phyloP scores from a whole-genome alignment of 2,329 filamentous ascomycete species.

The Parasarocladium wereldwijsianum region DNA sequence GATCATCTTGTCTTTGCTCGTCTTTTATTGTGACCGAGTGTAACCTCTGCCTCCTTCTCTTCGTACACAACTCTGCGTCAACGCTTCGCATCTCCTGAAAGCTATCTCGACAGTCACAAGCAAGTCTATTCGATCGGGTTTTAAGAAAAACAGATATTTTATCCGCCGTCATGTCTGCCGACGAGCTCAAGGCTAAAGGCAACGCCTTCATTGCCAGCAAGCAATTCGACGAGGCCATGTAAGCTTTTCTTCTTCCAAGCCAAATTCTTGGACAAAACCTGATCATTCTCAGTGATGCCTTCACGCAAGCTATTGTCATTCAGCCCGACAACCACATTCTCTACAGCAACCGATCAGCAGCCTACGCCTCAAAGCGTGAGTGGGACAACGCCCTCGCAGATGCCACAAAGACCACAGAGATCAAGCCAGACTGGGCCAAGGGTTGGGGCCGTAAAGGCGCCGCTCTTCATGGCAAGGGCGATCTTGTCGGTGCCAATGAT shows the following conservation, averaged over 20 bases:
- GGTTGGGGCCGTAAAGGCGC: slow-evolving; percentile 90
- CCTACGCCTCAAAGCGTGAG: slow-evolving; percentile 77
- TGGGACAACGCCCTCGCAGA: slow-evolving; percentile 76
- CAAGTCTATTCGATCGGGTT: background rate
- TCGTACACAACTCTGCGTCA: background rate
- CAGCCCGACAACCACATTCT: slow-evolving; percentile 89
- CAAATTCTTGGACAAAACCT: slow-evolving; percentile 5
- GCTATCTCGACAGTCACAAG: background rate
- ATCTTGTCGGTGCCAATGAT: slow-evolving; percentile 72
- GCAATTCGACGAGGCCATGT: slow-evolving; percentile 94
- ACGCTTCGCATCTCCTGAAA: background rate
- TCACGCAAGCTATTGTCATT: slow-evolving; percentile 80
- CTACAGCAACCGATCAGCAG: slow-evolving; percentile 89
- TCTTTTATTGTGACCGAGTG: too few species aligned
- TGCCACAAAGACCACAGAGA: slow-evolving; percentile 80
- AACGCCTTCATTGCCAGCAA: slow-evolving; percentile 98
- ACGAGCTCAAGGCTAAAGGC: slow-evolving; percentile 88
- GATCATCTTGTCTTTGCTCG: too few species aligned
- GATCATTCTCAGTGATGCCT: slow-evolving; percentile 56
- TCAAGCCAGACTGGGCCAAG: slow-evolving; percentile 98
- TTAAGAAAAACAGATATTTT: too few species aligned
- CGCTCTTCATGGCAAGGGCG: slow-evolving; percentile 74
- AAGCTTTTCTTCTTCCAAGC: slow-evolving; percentile 25
- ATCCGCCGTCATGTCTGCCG: slow-evolving; percentile 48
- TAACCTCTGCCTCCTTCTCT: background rate